These are phyloP conservation scores for Agaricus subrufescens DNA, from an alignment of 768 basidiomycete genomes.

Conservation along the genomic window DNA sequence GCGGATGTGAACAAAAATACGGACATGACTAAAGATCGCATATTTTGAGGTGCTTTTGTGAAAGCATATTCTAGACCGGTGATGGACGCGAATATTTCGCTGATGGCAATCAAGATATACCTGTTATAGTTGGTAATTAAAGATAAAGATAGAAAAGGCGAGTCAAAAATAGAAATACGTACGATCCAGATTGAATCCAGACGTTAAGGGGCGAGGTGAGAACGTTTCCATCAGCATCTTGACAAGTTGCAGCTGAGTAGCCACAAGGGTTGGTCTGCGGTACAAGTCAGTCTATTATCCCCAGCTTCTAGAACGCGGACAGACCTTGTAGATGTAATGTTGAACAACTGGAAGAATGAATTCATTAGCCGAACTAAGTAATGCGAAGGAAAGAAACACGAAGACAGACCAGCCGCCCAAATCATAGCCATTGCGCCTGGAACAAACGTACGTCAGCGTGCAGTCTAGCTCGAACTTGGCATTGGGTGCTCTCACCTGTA, in stretches of 20 bases:
- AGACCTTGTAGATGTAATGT: slow-evolving; percentile 64
- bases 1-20: slow-evolving; percentile 58
- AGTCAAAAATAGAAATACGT: not conserved
- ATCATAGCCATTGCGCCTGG: slow-evolving; percentile 46
- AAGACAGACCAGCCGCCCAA: slow-evolving; percentile 44
- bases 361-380: not conserved
- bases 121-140: slow-evolving; percentile 20
- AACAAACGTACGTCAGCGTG: no score
- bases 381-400: not conserved
- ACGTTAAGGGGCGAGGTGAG: slow-evolving; percentile 60
- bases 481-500: slow-evolving; percentile 32
- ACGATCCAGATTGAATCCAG: slow-evolving; percentile 74
- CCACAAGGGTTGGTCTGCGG: slow-evolving; percentile 5
- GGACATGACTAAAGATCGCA: slow-evolving; percentile 83
- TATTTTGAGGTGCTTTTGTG: slow-evolving; percentile 83
- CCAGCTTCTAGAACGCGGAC: not conserved
- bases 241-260: slow-evolving; percentile 5
- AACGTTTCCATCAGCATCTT: not conserved
- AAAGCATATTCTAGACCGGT: slow-evolving; percentile 85
- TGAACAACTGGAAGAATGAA: slow-evolving; percentile 44
- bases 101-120: slow-evolving; percentile 62
- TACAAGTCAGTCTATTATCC: slow-evolving; percentile 32
- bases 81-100: slow-evolving; percentile 78
- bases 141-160: not conserved
- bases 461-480: not conserved